phyloP scores from a whole-genome alignment of 805 yeast genomes.

The Candida multigemmis region DNA sequence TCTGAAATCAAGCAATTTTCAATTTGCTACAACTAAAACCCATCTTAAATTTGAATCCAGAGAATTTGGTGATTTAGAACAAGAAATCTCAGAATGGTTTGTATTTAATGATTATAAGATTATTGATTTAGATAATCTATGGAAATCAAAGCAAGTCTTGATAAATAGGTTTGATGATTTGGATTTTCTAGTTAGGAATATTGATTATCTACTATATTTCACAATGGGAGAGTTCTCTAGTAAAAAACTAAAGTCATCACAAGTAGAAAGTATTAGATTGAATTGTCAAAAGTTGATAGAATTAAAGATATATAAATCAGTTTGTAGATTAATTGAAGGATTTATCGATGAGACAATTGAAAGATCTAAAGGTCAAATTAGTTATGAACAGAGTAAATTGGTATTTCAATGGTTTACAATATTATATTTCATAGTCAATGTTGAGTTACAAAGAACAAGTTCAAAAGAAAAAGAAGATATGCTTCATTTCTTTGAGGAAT shows the following conservation, averaged over 20 bases:
- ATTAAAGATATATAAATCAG: conserved; percentile 2
- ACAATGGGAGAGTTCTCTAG: conserved; percentile 1
- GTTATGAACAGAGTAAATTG: neutral
- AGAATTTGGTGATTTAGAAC: conserved; percentile 16
- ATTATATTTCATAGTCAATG: conserved; percentile 23
- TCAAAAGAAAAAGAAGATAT: conserved; percentile 6
- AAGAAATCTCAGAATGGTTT: conserved; percentile 32
- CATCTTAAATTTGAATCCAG: conserved; percentile 18
- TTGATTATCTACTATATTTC: neutral
- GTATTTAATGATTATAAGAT: conserved; percentile 17
- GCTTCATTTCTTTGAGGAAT: conserved; percentile 11
- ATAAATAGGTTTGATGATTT: neutral
- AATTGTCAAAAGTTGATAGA: conserved; percentile 5
- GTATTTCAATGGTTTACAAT: conserved; percentile 15
- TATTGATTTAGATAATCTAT: too few species aligned
- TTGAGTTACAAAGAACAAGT: conserved; percentile 8
- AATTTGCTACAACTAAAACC: conserved; percentile 21
- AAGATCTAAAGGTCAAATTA: neutral
- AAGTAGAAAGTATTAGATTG: conserved; percentile 6
- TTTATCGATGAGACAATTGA: conserved; percentile 2
- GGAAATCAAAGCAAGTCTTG: too few species aligned
- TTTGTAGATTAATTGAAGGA: conserved; percentile 2
- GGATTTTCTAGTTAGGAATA: too few species aligned
- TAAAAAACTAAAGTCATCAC: conserved; percentile 3
- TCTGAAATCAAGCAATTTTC: conserved; percentile 6